phyloP scores from a whole-genome alignment of 345 rosid species.

The Kernera saxatilis region DNA sequence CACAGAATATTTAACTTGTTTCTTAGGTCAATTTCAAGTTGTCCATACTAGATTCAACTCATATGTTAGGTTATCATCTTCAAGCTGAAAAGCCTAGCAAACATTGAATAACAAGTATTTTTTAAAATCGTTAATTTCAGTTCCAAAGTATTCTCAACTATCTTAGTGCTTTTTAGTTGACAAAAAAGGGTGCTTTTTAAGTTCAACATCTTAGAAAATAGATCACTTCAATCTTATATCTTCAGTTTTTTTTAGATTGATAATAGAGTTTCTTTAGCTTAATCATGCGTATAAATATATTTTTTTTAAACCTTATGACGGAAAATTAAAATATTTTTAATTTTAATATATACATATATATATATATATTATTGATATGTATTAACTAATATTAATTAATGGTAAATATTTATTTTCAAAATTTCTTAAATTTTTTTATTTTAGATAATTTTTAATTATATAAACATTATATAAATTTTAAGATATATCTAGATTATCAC shows the following conservation, averaged over 20 bases:
- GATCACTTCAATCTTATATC: not conserved
- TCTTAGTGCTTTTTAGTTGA: not conserved
- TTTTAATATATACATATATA: not conserved
- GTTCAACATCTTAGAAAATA: not conserved
- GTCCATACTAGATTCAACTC: constrained; percentile 7
- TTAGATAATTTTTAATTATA: not conserved
- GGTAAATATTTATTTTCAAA: not conserved
- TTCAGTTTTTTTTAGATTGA: not conserved
- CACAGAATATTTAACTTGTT: not conserved
- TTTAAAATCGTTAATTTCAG: not conserved
- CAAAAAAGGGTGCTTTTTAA: too few relatives aligned
- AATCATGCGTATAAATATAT: not conserved
- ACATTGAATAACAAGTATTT: constrained; percentile 1
- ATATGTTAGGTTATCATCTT: constrained; percentile 23
- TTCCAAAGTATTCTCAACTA: not conserved
- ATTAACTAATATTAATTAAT: not conserved
- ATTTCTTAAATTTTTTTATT: not conserved
- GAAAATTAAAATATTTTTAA: not conserved
- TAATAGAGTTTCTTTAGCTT: not conserved
- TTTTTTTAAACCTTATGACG: not conserved
- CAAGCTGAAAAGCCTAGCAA: constrained; percentile 17
- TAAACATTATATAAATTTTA: not conserved
- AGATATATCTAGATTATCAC: not conserved
- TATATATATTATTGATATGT: not conserved
- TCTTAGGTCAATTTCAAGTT: not conserved